Evolutionary conservation across 2,329 filamentous ascomycete species (phyloP).

Genomic region (Corinectria fuckeliana): DNA sequence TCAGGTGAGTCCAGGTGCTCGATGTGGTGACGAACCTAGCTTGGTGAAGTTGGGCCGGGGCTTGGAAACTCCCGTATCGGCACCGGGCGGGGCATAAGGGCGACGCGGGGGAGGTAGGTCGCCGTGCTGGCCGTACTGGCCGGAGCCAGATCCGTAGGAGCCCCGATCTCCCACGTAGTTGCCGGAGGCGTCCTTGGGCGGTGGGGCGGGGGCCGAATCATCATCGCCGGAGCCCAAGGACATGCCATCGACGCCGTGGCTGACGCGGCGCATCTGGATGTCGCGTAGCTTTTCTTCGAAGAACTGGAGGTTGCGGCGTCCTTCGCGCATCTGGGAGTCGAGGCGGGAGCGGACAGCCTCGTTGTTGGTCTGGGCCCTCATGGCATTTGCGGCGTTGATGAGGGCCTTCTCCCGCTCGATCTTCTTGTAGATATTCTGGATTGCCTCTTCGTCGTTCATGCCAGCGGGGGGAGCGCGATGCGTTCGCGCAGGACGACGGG

Average conservation of each 20-base stretch:
- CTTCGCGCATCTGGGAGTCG: conserved; percentile 93
- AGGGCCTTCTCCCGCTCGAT: conserved; percentile 97
- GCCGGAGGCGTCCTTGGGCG: conserved; percentile 71
- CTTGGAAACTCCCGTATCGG: conserved; percentile 72
- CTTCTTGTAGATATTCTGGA: conserved; percentile 89
- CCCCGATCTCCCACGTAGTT: conserved; percentile 57
- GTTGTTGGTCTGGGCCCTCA: conserved; percentile 96
- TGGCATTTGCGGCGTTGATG: conserved; percentile 90
- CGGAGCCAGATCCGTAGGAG: conserved; percentile 63
- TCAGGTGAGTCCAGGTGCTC: not conserved
- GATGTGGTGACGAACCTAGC: conserved; percentile 69
- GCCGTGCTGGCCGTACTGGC: conserved; percentile 61
- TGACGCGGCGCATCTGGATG: conserved; percentile 80
- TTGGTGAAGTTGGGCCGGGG: conserved; percentile 91
- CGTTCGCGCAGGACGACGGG: conserved; percentile 46
- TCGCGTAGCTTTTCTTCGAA: conserved; percentile 92
- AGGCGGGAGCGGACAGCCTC: conserved; percentile 87
- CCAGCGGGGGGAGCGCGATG: conserved; percentile 51
- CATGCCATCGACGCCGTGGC: conserved; percentile 71
- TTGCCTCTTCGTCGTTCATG: conserved; percentile 70
- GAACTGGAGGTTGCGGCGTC: conserved; percentile 91
- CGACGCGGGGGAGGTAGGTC: conserved; percentile 82
- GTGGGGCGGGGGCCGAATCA: conserved; percentile 66
- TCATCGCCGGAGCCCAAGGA: conserved; percentile 55
- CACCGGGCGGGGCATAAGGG: conserved; percentile 74